Base-by-base conservation (phyloP, 1,284 basidiomycete species). In the Malassezia psittaci region DNA sequence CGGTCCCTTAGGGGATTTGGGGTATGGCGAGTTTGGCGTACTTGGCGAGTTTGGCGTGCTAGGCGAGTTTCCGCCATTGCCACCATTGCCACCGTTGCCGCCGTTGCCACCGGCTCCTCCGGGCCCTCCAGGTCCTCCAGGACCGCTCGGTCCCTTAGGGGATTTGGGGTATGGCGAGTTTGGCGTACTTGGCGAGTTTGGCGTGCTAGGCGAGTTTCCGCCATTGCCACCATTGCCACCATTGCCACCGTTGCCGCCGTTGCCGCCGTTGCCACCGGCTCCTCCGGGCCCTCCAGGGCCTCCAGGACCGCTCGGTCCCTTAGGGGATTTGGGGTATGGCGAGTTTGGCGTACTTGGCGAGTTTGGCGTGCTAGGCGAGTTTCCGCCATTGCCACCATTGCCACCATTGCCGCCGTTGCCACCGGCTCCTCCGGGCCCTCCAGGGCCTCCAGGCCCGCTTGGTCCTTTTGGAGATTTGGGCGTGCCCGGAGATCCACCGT, bases 11-110 rank as follows among this genome's bases (percentile, higher is more conserved):
- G 41, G 41, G 8, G 24, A 29, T 29, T 29, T 29, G 24, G 24
- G 24, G 24, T 29, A 29, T 29, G 24, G 24, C 24, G 24, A 29
- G 24, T 29, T n/a, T n/a, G 36, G 21, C 8, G 9, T 10, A 19
- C 51, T 34, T 2, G 38, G 43, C n/a, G n/a, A n/a, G n/a, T n/a
- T n/a, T n/a, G n/a, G n/a, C n/a, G n/a, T n/a, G n/a, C n/a, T n/a
- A n/a, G n/a, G n/a, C n/a, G n/a, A n/a, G 38, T 52, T 47, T 19
- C 52, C 52, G 15, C 35, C 48, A 29, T 42, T 42, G 41, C 41
- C 41, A 5, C 41, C 41, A 16, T 12, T 15, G 16, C 41, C 41
- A n/a, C 41, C 41, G 36, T 24, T 15, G 10, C 35, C 35, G 18
- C 47, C 47, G 4, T 7, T 3, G 36, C 47, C 34, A 13, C 35